A percentile compares a stretch with the other conserved stretches of the same genome.
phyloP scores from a whole-genome alignment of 495 filamentous ascomycete species.

The Xylaria venustula region DNA sequence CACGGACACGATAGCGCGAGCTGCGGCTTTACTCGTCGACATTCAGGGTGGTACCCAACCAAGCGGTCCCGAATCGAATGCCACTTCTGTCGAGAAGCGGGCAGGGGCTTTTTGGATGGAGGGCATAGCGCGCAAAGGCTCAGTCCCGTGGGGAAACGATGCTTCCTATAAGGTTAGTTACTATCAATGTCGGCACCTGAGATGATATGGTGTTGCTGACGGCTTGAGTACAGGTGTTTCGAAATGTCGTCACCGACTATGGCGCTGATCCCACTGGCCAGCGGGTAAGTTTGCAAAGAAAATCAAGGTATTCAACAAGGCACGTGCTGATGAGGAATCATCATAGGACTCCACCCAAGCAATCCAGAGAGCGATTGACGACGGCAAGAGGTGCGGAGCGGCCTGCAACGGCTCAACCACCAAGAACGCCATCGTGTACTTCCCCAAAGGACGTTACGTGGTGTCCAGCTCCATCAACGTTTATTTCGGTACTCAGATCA shows the following conservation, averaged over 20 bases:
- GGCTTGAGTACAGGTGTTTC: constrained; percentile 43
- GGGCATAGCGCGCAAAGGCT: constrained; percentile 18
- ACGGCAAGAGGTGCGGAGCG: constrained; percentile 56
- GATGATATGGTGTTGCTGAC: not conserved
- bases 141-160: constrained; percentile 26
- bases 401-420: constrained; percentile 59
- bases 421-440: constrained; percentile 57
- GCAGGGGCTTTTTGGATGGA: constrained; percentile 26
- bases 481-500: constrained; percentile 58
- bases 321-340: not conserved
- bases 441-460: constrained; percentile 56
- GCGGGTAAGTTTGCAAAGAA: constrained; percentile 16
- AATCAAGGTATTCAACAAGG: constrained; percentile 28
- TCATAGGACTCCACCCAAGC: constrained; percentile 57
- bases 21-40: constrained; percentile 33
- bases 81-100: constrained; percentile 9
- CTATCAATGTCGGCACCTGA: not conserved
- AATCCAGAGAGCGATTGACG: constrained; percentile 61
- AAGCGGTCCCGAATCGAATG: not conserved
- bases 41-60: no score
- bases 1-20: constrained; percentile 27
- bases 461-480: constrained; percentile 53
- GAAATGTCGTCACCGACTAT: constrained; percentile 60
- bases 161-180: constrained; percentile 34
- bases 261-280: constrained; percentile 36